phyloP scores from a whole-genome alignment of 2,329 filamentous ascomycete genomes.

The Trichoderma asperellum region DNA sequence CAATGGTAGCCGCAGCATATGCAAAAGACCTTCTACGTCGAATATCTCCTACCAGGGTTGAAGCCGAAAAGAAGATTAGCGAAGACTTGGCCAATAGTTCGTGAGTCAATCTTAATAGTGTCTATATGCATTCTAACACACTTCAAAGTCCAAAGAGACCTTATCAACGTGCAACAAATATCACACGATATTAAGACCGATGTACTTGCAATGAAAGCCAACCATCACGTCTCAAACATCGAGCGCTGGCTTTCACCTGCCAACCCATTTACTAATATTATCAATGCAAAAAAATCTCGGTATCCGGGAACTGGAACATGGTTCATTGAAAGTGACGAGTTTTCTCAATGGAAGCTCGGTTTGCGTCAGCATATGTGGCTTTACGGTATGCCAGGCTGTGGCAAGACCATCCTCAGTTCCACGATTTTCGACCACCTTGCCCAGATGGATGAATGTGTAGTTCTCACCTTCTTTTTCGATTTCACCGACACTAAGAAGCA shows the following conservation, averaged over 20 bases:
- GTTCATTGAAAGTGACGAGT: neutral
- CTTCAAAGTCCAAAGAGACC: neutral
- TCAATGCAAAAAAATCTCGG: neutral
- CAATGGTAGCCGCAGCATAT: neutral
- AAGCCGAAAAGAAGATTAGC: neutral
- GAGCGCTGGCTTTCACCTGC: neutral
- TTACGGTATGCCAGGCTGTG: neutral
- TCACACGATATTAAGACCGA: neutral
- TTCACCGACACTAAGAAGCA: neutral
- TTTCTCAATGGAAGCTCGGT: neutral
- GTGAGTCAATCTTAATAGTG: conserved; percentile 23
- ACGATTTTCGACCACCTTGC: neutral
- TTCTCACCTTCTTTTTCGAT: neutral
- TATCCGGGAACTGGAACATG: neutral
- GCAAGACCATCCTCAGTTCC: neutral
- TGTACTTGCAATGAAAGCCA: neutral
- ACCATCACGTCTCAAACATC: neutral
- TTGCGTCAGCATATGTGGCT: neutral
- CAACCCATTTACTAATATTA: neutral
- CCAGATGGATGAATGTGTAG: neutral
- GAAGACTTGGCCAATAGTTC: neutral
- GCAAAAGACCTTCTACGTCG: neutral
- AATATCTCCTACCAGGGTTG: neutral
- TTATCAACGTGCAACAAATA: neutral
- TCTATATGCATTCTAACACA: conserved; percentile 38